Percentiles rank a stretch among this genome's conserved stretches.
Conservation (phyloP, 352 stramenopile genomes). For the Blastocystis sp. region DNA sequence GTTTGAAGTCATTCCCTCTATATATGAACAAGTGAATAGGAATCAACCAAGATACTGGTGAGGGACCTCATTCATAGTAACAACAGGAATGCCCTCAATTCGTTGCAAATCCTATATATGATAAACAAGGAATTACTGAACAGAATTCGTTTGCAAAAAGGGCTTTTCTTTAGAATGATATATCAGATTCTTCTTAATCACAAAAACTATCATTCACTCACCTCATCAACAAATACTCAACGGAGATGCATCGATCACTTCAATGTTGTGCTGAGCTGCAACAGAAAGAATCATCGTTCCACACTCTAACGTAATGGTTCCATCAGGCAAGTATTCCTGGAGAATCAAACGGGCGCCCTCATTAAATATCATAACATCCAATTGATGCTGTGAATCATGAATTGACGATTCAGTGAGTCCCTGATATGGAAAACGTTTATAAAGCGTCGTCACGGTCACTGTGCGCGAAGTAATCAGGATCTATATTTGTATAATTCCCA, state of each 20-base stretch:
- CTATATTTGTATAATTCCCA: background rate
- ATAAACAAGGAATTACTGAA: background rate
- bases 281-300: background rate
- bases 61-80: no score
- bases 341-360: background rate
- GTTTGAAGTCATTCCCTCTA: no score
- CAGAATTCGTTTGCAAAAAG: constrained; percentile 4
- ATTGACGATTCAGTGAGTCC: background rate
- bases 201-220: constrained; percentile 15
- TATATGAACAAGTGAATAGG: no score
- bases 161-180: background rate
- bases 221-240: background rate
- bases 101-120: no score
- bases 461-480: background rate
- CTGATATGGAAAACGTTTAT: constrained; percentile 12
- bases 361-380: constrained; percentile 32
- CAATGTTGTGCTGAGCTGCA: background rate
- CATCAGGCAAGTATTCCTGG: background rate
- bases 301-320: background rate
- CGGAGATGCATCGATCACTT: constrained; percentile 10
- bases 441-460: background rate
- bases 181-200: constrained; percentile 2
- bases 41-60: no score
- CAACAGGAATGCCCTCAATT: no score
- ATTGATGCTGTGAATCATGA: background rate